phyloP scores from a whole-genome alignment of 2,329 filamentous ascomycete species.

The Stenocarpella maydis region DNA sequence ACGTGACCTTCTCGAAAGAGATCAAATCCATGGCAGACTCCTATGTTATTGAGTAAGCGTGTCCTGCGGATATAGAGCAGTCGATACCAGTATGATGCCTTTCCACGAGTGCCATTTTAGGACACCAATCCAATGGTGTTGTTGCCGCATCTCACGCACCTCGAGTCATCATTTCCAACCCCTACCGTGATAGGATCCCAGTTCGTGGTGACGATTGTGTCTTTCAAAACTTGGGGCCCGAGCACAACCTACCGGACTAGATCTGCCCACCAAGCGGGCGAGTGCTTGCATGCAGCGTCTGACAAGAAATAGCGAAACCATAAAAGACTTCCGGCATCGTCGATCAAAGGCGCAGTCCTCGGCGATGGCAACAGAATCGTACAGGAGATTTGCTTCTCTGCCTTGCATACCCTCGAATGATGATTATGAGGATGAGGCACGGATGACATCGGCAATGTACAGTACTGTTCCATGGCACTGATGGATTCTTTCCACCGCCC shows the following conservation, averaged over 20 bases:
- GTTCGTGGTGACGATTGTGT: neutral
- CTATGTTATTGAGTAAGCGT: slow-evolving; percentile 75
- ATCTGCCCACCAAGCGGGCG: neutral
- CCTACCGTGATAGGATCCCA: neutral
- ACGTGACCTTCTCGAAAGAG: slow-evolving; percentile 84
- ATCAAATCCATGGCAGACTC: slow-evolving; percentile 79
- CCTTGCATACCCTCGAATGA: neutral
- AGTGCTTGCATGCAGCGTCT: neutral
- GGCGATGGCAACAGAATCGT: neutral
- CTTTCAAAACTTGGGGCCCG: neutral
- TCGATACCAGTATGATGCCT: slow-evolving; percentile 26
- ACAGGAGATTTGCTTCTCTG: neutral
- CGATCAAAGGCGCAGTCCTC: neutral
- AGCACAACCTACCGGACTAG: neutral
- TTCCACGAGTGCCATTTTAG: slow-evolving; percentile 25
- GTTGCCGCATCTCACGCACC: neutral
- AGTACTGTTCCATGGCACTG: neutral
- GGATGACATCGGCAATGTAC: neutral
- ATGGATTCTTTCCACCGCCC: neutral
- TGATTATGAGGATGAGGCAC: neutral
- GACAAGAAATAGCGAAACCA: neutral
- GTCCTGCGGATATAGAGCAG: slow-evolving; percentile 29
- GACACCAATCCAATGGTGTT: slow-evolving; percentile 15
- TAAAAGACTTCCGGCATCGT: neutral
- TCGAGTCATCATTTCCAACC: neutral